Evolutionary conservation across 2,329 filamentous ascomycete species (phyloP).

Genomic region (Pseudogymnoascus sp.): DNA sequence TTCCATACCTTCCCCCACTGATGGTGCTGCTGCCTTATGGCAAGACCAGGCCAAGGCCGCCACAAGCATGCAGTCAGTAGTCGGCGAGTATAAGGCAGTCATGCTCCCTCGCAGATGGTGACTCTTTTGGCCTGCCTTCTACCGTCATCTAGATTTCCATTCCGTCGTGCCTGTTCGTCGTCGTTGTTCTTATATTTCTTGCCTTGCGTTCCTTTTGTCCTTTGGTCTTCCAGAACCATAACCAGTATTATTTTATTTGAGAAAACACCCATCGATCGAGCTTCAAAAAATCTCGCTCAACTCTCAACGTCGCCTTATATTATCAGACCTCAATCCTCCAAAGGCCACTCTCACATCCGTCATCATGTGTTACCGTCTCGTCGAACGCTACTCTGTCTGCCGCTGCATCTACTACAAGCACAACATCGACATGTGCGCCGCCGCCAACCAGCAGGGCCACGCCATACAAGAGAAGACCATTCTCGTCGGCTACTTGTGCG

Average conservation of each 20-base stretch:
- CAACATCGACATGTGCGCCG: conserved; percentile 56
- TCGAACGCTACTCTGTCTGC: conserved; percentile 63
- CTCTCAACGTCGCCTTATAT: neutral
- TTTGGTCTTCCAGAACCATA: conserved; percentile 1
- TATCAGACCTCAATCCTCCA: neutral
- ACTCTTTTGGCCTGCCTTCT: conserved; percentile 3
- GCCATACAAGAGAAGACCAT: conserved; percentile 57
- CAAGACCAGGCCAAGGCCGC: neutral
- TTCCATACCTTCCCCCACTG: conserved; percentile 3
- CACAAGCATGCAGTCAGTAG: neutral
- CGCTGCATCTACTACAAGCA: conserved; percentile 62
- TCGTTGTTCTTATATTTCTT: conserved; percentile 9
- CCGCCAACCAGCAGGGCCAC: conserved; percentile 54
- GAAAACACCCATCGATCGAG: neutral
- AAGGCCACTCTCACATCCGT: neutral
- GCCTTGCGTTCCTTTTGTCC: conserved; percentile 1
- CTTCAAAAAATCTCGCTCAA: neutral
- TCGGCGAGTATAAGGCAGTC: conserved; percentile 9
- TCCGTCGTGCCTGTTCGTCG: conserved; percentile 5
- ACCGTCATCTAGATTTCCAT: conserved; percentile 7
- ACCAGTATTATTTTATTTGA: neutral
- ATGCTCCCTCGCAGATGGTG: conserved; percentile 5
- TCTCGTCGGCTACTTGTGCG: conserved; percentile 61
- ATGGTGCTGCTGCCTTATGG: conserved; percentile 4
- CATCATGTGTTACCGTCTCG: conserved; percentile 61